These are phyloP conservation scores for Pichia kudriavzevii DNA, from an alignment of 1,139 yeast species.

Conservation along the genomic window DNA sequence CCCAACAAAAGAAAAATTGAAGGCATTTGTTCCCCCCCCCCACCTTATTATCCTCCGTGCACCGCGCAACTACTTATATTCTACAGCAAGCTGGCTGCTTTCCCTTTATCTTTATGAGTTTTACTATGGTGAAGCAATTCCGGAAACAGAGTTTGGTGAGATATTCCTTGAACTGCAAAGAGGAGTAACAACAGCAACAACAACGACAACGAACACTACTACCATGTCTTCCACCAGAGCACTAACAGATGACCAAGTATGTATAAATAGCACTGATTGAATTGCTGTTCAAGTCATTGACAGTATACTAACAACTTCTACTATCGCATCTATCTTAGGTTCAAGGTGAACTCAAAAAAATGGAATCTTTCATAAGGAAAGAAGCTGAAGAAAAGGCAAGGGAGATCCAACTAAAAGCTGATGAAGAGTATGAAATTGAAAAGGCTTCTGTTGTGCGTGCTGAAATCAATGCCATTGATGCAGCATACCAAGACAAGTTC, in stretches of 20 bases:
- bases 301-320: constrained; percentile 6
- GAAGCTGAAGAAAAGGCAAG: constrained; percentile 99
- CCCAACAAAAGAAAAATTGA: too few relatives aligned
- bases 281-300: background rate
- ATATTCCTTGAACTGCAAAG: too few relatives aligned
- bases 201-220: too few relatives aligned
- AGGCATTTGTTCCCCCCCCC: too few relatives aligned
- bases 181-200: too few relatives aligned
- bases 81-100: too few relatives aligned
- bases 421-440: constrained; percentile 97
- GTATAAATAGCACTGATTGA: constrained; percentile 16
- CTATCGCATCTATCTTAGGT: constrained; percentile 41
- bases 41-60: too few relatives aligned
- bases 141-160: too few relatives aligned
- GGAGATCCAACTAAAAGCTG: constrained; percentile 91
- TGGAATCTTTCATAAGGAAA: constrained; percentile 97
- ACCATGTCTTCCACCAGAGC: constrained; percentile 31
- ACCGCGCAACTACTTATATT: too few relatives aligned
- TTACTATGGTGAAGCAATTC: too few relatives aligned
- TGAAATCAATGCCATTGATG: constrained; percentile 84
- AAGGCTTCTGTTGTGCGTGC: constrained; percentile 90
- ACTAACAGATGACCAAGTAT: constrained; percentile 36
- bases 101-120: too few relatives aligned
- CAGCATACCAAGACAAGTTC: constrained; percentile 69
- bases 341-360: constrained; percentile 89